These are phyloP conservation scores for Trapa bicornis DNA, from an alignment of 345 rosid genomes.

Conservation along the genomic window DNA sequence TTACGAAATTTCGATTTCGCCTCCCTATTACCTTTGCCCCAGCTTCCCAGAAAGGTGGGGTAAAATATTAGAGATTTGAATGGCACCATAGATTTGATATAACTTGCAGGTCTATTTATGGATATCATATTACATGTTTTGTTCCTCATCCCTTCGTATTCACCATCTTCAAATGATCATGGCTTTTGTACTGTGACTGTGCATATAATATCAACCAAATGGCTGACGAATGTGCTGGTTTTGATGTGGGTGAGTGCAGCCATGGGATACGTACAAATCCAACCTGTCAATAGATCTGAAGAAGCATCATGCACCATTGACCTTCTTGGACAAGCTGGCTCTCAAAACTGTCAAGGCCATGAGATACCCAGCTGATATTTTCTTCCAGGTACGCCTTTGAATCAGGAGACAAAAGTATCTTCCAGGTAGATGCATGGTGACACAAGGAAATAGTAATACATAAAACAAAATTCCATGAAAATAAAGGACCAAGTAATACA, in stretches of 20 bases:
- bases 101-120: neutral
- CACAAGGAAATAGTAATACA: no score
- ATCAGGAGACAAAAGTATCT: no score
- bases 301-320: constrained; percentile 51
- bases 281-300: constrained; percentile 49
- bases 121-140: no score
- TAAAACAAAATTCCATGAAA: no score
- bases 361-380: constrained; percentile 55
- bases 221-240: neutral
- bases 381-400: constrained; percentile 45
- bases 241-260: constrained; percentile 9
- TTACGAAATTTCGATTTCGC: neutral
- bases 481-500: no score
- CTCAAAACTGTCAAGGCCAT: constrained; percentile 56
- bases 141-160: no score
- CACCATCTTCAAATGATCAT: no score
- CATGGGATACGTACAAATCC: constrained; percentile 43
- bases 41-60: neutral
- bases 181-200: no score
- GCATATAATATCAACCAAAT: neutral
- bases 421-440: no score
- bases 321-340: constrained; percentile 44
- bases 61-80: neutral
- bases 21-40: neutral
- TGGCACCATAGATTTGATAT: neutral